phyloP scores from a whole-genome alignment of 768 basidiomycete genomes.

The Cubamyces sp. region DNA sequence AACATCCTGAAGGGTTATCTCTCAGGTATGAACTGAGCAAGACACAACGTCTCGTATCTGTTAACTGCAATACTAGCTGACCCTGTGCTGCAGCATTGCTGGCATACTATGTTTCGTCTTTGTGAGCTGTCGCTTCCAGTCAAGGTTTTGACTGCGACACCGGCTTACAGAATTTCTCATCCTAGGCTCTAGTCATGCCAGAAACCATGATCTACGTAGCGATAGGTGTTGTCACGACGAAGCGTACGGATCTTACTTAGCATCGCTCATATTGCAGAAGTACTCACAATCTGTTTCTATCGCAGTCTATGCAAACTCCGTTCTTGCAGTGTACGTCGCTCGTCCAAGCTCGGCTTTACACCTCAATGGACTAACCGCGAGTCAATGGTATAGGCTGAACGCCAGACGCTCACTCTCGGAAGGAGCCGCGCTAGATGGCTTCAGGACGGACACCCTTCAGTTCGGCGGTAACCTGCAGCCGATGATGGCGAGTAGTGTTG shows the following conservation, averaged over 20 bases:
- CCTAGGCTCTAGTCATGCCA: not conserved
- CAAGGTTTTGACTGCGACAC: not conserved
- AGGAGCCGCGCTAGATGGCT: not conserved
- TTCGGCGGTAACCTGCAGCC: not conserved
- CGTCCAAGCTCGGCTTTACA: too few species aligned
- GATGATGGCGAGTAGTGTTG: not conserved
- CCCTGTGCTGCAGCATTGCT: not conserved
- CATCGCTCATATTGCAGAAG: too few species aligned
- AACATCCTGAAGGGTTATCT: too few species aligned
- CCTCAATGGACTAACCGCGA: not conserved
- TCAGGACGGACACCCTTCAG: not conserved
- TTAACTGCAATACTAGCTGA: too few species aligned
- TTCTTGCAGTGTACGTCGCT: not conserved
- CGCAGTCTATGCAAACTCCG: conserved; percentile 1
- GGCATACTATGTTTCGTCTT: not conserved
- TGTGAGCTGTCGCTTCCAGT: not conserved
- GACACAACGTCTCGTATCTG: too few species aligned
- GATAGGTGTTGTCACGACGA: not conserved
- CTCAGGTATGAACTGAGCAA: too few species aligned
- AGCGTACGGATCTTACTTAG: not conserved
- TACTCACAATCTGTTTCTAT: too few species aligned
- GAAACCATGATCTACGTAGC: conserved; percentile 1
- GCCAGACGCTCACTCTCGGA: not conserved
- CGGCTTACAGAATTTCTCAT: too few species aligned
- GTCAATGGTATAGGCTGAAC: not conserved